phyloP scores from a whole-genome alignment of 139 green algal species.

The Picochlorum sp. region DNA sequence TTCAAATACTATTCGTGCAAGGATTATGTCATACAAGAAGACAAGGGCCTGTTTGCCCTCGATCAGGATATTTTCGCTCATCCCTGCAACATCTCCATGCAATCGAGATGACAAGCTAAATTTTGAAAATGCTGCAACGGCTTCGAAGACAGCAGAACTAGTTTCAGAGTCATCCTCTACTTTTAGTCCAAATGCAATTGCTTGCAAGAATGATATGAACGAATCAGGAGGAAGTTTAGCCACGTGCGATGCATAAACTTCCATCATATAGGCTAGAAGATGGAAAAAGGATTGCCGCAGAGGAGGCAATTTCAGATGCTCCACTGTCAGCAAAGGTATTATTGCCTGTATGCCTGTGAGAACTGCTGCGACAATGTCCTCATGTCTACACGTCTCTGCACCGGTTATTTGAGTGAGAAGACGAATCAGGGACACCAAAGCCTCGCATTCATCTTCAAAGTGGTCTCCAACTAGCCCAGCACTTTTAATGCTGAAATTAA shows the following conservation, averaged over 20 bases:
- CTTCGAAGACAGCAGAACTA: constrained; percentile 21
- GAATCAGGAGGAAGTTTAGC: constrained; percentile 35
- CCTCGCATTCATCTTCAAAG: constrained; percentile 34
- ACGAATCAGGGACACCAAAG: constrained; percentile 64
- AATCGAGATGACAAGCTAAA: constrained; percentile 28
- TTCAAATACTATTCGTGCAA: constrained; percentile 44
- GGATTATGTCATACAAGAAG: constrained; percentile 31
- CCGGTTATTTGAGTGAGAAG: constrained; percentile 71
- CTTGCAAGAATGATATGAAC: constrained; percentile 48
- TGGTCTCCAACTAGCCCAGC: constrained; percentile 18
- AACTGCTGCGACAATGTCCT: constrained; percentile 35
- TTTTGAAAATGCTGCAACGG: constrained; percentile 35
- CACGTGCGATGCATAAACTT: constrained; percentile 64
- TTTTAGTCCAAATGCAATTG: constrained; percentile 49
- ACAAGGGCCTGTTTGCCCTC: constrained; percentile 16
- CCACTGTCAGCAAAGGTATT: constrained; percentile 61
- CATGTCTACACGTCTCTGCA: neutral
- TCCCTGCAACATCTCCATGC: neutral
- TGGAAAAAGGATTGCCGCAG: constrained; percentile 67
- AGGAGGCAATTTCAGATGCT: constrained; percentile 76
- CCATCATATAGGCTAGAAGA: constrained; percentile 69
- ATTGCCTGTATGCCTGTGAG: constrained; percentile 66
- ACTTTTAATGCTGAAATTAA: neutral
- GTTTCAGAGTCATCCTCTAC: constrained; percentile 22
- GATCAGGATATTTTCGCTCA: neutral